Evolutionary conservation across 1,284 basidiomycete species (phyloP).

Genomic region (Microbotryum saponariae): DNA sequence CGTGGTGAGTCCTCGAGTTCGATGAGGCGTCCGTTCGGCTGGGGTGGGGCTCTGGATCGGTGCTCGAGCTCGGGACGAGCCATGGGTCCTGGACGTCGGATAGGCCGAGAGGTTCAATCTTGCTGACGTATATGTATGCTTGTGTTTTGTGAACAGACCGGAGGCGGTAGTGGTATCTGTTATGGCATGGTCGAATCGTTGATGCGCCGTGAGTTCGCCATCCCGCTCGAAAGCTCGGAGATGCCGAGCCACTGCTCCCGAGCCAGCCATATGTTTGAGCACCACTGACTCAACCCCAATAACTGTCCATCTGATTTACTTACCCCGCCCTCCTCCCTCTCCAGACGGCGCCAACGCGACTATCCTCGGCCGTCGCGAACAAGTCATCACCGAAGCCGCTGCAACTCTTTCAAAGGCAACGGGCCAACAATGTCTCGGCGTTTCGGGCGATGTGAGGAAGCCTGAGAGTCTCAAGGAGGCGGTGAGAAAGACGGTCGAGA

Average conservation of each 20-base stretch:
- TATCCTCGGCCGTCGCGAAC: slow-evolving; percentile 48
- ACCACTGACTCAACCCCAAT: neutral
- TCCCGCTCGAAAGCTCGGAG: slow-evolving; percentile 37
- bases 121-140: slow-evolving; percentile 46
- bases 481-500: slow-evolving; percentile 63
- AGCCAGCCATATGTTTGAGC: neutral
- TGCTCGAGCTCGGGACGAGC: too few species aligned
- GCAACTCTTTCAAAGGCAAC: slow-evolving; percentile 63
- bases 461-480: slow-evolving; percentile 66
- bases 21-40: too few species aligned
- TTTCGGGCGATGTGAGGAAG: slow-evolving; percentile 75
- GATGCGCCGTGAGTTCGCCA: slow-evolving; percentile 61
- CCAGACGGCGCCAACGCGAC: slow-evolving; percentile 41
- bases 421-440: slow-evolving; percentile 61
- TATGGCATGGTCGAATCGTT: slow-evolving; percentile 75
- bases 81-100: too few species aligned
- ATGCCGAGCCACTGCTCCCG: slow-evolving; percentile 9
- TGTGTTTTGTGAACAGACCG: slow-evolving; percentile 8
- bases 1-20: slow-evolving; percentile 43
- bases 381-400: slow-evolving; percentile 65
- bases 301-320: too few species aligned
- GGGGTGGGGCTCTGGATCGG: too few species aligned
- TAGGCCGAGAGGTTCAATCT: too few species aligned
- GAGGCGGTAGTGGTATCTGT: slow-evolving; percentile 54
- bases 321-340: neutral